A percentile compares a stretch with the other conserved stretches of the same genome.
Evolutionary conservation across 225 moss, liverwort and hornwort genomes (phyloP).

Genomic region (Marchantia polymorpha): DNA sequence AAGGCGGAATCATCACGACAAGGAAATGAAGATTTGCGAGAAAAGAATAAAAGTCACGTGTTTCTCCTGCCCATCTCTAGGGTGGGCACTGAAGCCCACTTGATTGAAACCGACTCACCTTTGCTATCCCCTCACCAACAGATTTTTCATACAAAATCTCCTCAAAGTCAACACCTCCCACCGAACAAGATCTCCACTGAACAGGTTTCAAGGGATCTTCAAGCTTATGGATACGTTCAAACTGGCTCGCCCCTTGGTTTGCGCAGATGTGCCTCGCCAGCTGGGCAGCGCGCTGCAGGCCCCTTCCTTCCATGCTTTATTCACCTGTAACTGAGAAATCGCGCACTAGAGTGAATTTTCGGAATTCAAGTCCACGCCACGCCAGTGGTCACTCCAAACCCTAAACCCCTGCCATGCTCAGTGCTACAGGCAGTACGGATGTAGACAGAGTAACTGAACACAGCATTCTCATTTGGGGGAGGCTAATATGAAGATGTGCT

Average conservation of each 20-base stretch:
- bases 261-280: conserved; percentile 41
- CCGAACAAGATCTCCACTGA: conserved; percentile 36
- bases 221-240: conserved; percentile 73
- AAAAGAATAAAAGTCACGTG: neutral
- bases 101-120: conserved; percentile 45
- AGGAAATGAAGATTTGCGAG: neutral
- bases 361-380: neutral
- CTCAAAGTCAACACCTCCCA: conserved; percentile 51
- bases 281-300: conserved; percentile 37
- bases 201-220: conserved; percentile 29
- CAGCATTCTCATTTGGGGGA: no score
- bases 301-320: conserved; percentile 37
- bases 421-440: neutral
- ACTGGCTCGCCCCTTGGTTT: conserved; percentile 49
- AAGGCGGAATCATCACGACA: neutral
- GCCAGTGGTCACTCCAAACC: neutral
- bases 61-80: neutral
- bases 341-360: neutral
- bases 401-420: neutral
- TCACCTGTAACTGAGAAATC: neutral
- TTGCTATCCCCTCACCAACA: conserved; percentile 67
- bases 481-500: no score
- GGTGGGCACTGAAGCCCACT: neutral
- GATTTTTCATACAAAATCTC: conserved; percentile 88
- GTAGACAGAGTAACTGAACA: neutral